phyloP scores from a whole-genome alignment of 1,139 yeast genomes.

The Suzukiozyma palmioleophila region DNA sequence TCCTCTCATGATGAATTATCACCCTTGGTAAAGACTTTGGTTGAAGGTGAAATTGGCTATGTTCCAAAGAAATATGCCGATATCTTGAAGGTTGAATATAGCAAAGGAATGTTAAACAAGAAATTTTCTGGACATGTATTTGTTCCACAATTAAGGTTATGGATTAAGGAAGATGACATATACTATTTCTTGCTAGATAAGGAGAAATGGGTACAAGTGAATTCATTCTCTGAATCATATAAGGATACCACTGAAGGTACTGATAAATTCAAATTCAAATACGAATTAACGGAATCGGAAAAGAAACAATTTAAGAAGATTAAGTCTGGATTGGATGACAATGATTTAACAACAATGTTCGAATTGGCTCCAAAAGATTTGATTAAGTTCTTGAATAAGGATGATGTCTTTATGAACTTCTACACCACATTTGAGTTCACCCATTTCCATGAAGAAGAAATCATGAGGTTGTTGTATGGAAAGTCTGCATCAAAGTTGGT shows the following conservation, averaged over 20 bases:
- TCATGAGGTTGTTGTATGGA: conserved; percentile 27
- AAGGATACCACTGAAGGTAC: not conserved
- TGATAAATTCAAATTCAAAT: conserved; percentile 8
- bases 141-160: conserved; percentile 27
- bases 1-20: conserved; percentile 18
- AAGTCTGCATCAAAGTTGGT: conserved; percentile 26
- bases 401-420: conserved; percentile 30
- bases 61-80: conserved; percentile 28
- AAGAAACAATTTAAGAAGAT: conserved; percentile 13
- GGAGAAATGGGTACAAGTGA: conserved; percentile 20
- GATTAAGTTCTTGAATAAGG: conserved; percentile 26
- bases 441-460: conserved; percentile 32
- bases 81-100: conserved; percentile 29
- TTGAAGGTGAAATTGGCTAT: conserved; percentile 41
- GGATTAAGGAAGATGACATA: conserved; percentile 23
- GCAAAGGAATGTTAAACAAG: conserved; percentile 20
- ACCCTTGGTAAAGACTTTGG: conserved; percentile 21
- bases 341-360: conserved; percentile 18
- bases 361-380: conserved; percentile 22
- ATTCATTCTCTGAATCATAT: conserved; percentile 1
- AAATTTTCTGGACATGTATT: conserved; percentile 22
- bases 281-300: conserved; percentile 21
- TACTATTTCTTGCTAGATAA: conserved; percentile 18
- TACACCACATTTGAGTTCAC: conserved; percentile 28
- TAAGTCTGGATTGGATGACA: conserved; percentile 12